Evolutionary conservation across 441 rosid species (phyloP), one percentile per base, ranked within the genome.

Genomic region (Croton setiger): DNA sequence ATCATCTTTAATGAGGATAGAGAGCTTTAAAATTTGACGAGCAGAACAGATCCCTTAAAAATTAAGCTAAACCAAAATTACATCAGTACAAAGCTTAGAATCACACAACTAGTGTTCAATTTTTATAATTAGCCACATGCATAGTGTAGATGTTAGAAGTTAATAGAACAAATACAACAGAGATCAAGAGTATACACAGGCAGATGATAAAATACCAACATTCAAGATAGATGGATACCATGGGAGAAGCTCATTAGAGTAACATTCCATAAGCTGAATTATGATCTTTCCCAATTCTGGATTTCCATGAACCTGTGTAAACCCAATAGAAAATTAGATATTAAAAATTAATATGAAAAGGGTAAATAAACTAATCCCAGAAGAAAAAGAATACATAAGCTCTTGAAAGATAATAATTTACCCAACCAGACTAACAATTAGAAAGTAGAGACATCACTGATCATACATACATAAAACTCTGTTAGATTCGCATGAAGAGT

Each of bases 231-330:
- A 10, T 67, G 70, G 55, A 62, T 92, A 95, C 99, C 98, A 79
- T 75, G 96, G 92, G 74, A 95, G 86, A 74, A 92, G 72, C 72
- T 82, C 85, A 68, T 71, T 63, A 68, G 92, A 84, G 82, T 79
- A 79, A 82, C 97, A 92, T 63, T 87, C 88, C 87, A 90, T 77
- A 69, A 94, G 93, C 76, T 80, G 85, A 79, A 82, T 74, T 33
- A 80, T 63, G 12, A 77, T 74, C 74, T 82, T 81, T 36, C 78
- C 79, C 53, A 86, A 82, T 74, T 80, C 78, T 35, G 68, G 66
- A 76, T 86, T 83, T 72, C 88, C 90, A 73, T 79, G 82, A 69
- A 81, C 83, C 99, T 90, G 75, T 37, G 57, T 70, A 82, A 72
- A 74, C 11, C 69, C 27, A 80, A 66, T 1, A 39, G 47, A 60